These are phyloP conservation scores for Hygrophila difformis DNA, from an alignment of 257 asterid species.

Conservation along the genomic window DNA sequence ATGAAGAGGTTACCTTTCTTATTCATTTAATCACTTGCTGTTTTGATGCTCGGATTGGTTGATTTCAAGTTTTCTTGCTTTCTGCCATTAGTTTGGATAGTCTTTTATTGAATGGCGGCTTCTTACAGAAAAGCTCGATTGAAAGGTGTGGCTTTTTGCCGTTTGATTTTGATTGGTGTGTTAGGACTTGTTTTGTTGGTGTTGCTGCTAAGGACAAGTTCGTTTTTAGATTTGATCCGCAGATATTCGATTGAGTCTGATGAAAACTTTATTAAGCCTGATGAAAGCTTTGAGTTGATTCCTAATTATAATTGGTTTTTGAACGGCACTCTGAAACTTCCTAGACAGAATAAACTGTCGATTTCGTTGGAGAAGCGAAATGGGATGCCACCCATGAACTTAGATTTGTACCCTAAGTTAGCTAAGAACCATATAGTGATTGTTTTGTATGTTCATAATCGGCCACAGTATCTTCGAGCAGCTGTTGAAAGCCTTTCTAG, in stretches of 20 bases:
- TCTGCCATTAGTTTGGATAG: too few species aligned
- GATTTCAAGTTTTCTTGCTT: too few species aligned
- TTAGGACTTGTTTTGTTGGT: slow-evolving; percentile 41
- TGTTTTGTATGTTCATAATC: slow-evolving; percentile 90
- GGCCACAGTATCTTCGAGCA: slow-evolving; percentile 73
- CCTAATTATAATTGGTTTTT: slow-evolving; percentile 25
- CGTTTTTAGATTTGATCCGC: slow-evolving; percentile 28
- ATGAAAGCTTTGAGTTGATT: slow-evolving; percentile 21
- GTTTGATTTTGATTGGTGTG: slow-evolving; percentile 41
- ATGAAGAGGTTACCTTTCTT: not conserved
- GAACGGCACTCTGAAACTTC: slow-evolving; percentile 37
- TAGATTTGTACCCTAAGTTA: slow-evolving; percentile 56
- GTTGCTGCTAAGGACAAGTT: slow-evolving; percentile 35
- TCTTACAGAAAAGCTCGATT: slow-evolving; percentile 38
- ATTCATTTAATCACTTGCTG: not conserved
- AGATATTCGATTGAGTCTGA: slow-evolving; percentile 25
- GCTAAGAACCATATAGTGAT: slow-evolving; percentile 55
- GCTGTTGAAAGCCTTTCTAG: slow-evolving; percentile 72
- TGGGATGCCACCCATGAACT: slow-evolving; percentile 66
- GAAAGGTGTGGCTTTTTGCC: slow-evolving; percentile 47
- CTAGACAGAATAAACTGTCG: slow-evolving; percentile 56
- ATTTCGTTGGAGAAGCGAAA: slow-evolving; percentile 43
- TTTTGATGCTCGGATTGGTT: slow-evolving; percentile 1
- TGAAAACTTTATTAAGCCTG: slow-evolving; percentile 21
- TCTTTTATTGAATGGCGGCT: slow-evolving; percentile 36